A percentile compares a stretch with the other conserved stretches of the same genome.
Evolutionary conservation across 225 moss, liverwort and hornwort species (phyloP).

Genomic region (Sphagnum tenellum): DNA sequence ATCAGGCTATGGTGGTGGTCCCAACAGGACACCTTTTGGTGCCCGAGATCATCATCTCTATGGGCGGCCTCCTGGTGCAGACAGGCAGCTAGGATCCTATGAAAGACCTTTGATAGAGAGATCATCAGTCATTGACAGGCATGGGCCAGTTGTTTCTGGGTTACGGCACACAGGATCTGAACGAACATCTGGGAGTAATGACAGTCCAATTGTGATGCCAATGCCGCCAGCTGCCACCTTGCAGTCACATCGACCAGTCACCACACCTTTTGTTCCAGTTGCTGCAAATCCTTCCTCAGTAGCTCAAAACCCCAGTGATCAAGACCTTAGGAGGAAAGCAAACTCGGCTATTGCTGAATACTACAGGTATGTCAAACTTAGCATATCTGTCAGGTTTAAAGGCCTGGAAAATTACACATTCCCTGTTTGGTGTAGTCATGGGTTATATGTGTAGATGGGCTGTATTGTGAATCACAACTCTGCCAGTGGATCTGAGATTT

Average conservation of each 20-base stretch:
- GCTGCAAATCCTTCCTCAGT: constrained; percentile 36
- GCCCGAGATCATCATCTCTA: constrained; percentile 67
- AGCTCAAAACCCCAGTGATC: constrained; percentile 37
- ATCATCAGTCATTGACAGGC: constrained; percentile 48
- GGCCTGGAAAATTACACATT: no score
- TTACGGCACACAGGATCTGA: constrained; percentile 34
- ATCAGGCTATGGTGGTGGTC: constrained; percentile 22
- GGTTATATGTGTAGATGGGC: no score
- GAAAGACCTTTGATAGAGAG: constrained; percentile 78
- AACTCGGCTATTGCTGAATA: constrained; percentile 52
- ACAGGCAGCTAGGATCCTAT: constrained; percentile 44
- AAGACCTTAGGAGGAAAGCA: constrained; percentile 74
- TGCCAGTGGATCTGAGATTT: no score
- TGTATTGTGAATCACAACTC: no score
- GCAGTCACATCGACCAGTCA: constrained; percentile 39
- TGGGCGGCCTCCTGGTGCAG: constrained; percentile 52
- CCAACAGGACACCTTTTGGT: constrained; percentile 50
- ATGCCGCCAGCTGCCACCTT: constrained; percentile 18
- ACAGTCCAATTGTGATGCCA: no score
- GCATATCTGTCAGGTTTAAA: no score
- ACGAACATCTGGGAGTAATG: constrained; percentile 10
- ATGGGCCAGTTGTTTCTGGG: constrained; percentile 28
- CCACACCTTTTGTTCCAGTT: constrained; percentile 27
- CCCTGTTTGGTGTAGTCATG: no score
- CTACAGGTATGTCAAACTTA: constrained; percentile 43